These are phyloP conservation scores for Podospora appendiculata DNA, from an alignment of 495 filamentous ascomycete species.

Conservation along the genomic window DNA sequence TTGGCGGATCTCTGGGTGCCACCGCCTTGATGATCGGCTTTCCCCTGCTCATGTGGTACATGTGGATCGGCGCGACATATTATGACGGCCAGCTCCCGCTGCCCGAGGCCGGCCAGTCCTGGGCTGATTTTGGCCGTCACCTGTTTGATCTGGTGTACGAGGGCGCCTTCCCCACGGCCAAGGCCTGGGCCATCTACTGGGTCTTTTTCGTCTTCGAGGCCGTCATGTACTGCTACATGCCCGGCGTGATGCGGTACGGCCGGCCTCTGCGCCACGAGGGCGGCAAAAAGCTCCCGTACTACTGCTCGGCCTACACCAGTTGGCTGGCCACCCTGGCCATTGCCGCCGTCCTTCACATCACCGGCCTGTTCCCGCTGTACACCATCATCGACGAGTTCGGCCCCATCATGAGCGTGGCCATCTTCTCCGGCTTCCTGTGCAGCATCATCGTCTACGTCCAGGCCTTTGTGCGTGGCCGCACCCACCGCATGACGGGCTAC, in stretches of 20 bases:
- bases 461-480: slow-evolving; percentile 65
- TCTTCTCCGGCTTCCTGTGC: slow-evolving; percentile 76
- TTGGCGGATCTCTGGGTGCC: slow-evolving; percentile 75
- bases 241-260: slow-evolving; percentile 75
- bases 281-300: slow-evolving; percentile 81
- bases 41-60: slow-evolving; percentile 92
- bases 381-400: slow-evolving; percentile 95
- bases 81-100: slow-evolving; percentile 77
- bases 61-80: slow-evolving; percentile 94
- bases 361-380: slow-evolving; percentile 81
- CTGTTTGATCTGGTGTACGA: slow-evolving; percentile 64
- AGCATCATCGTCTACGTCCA: slow-evolving; percentile 78
- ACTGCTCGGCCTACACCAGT: slow-evolving; percentile 80
- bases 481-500: slow-evolving; percentile 89
- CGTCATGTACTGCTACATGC: slow-evolving; percentile 71
- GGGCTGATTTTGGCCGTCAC: slow-evolving; percentile 57
- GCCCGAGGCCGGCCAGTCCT: slow-evolving; percentile 56
- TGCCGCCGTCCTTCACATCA: slow-evolving; percentile 62
- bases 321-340: slow-evolving; percentile 79
- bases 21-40: slow-evolving; percentile 84
- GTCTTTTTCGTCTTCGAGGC: slow-evolving; percentile 77
- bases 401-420: slow-evolving; percentile 80
- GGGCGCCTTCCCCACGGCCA: slow-evolving; percentile 68
- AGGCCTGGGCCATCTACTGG: slow-evolving; percentile 93
- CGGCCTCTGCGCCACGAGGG: slow-evolving; percentile 77